Percentiles rank a stretch among this genome's conserved stretches.
These are phyloP conservation scores for Alloascoidea africana DNA, from an alignment of 805 yeast genomes.

Conservation along the genomic window DNA sequence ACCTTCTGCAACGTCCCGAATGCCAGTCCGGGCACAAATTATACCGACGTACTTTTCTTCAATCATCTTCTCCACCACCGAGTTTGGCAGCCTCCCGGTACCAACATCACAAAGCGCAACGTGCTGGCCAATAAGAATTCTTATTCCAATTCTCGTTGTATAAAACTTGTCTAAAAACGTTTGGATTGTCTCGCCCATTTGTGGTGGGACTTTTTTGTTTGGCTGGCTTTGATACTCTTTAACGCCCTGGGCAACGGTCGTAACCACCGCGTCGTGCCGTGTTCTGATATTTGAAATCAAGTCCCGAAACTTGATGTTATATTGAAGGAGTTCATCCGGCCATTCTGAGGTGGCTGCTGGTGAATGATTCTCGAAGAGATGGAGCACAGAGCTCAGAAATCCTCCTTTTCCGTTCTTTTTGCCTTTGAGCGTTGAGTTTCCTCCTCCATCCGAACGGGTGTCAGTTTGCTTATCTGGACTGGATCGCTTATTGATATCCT, in stretches of 20 bases:
- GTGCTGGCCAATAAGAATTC: conserved; percentile 4
- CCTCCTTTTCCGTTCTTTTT: no score
- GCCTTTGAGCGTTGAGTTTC: neutral
- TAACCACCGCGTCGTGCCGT: conserved; percentile 3
- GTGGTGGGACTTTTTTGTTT: neutral
- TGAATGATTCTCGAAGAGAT: neutral
- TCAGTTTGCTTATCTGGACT: neutral
- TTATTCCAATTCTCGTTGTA: neutral
- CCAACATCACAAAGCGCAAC: conserved; percentile 2
- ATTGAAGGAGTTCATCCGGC: conserved; percentile 2
- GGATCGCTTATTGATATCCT: neutral
- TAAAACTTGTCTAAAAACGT: conserved; percentile 2
- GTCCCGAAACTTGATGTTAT: neutral
- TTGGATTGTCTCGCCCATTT: neutral
- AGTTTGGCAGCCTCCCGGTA: conserved; percentile 1
- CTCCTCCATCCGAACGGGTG: neutral
- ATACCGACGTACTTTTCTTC: conserved; percentile 1
- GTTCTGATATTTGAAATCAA: neutral
- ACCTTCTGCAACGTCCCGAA: neutral
- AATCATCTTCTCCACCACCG: neutral
- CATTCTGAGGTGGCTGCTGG: conserved; percentile 1
- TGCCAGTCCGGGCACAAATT: neutral
- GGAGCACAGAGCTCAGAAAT: neutral
- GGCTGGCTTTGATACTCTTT: neutral
- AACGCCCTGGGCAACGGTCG: conserved; percentile 2